Base-by-base conservation (phyloP, 202 grass and related monocot genomes). In the Schoenoplectus tabernaemontani region DNA sequence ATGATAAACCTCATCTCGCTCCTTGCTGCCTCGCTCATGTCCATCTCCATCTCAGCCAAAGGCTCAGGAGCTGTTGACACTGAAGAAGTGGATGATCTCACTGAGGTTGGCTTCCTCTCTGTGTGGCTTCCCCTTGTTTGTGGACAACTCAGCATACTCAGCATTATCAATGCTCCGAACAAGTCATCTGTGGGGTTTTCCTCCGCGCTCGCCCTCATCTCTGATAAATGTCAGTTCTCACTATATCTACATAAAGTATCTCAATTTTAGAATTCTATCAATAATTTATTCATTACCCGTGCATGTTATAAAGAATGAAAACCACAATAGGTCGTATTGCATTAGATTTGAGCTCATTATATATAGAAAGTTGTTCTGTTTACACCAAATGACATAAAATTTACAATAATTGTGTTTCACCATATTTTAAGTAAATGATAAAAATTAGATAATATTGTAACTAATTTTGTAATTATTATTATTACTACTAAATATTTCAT, bases 151-250 rank as follows among this genome's bases (percentile, higher is more conserved):
- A 2, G 20, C 42, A 48, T 19, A 47, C 67, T 71, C 22, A 30
- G 41, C 67, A 48, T 71, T 71, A 42, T 71, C 5, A 71, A 71
- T 1, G 67, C 67, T 28, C 16, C 67, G 1, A 71, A 47, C 67
- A 47, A 71, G 42, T 30, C 39, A 0, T 5, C 42, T 4, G 42
- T 48, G 5, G 67, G 42, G 4, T 71, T 71, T 48, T 71, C 67
- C 0, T 7, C 11, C 12, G 67, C 67, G 11, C 67, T 71, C 13
- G 42, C 67, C 4, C 10, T 48, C 67, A 48, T 71, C 19, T 24
- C 36, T 71, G 67, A 71, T 71, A 43, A 1, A 71, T 71, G 67
- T 71, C 22, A 71, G 67, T 71, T 48, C 41, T 47, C 67, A 67
- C 41, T n/a, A n/a, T 65, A 1, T 67, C 8, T 1, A 19, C n/a